phyloP scores from a whole-genome alignment of 1,139 yeast species.

The Nakaseomyces sp. region DNA sequence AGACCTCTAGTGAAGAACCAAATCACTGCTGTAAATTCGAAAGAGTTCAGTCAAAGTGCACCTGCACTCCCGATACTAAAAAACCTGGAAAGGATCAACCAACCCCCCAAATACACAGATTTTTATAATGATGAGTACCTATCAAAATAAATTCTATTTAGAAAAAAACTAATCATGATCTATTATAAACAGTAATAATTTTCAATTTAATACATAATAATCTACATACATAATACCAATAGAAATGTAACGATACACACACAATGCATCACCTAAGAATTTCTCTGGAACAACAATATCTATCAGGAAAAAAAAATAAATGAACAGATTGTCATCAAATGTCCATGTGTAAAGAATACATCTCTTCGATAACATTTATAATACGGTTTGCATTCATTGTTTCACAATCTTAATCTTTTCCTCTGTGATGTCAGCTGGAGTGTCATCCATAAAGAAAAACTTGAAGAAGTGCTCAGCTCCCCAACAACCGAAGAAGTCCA shows the following conservation, averaged over 20 bases:
- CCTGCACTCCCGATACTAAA: conserved; percentile 48
- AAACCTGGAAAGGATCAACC: conserved; percentile 51
- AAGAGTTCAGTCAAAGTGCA: conserved; percentile 23
- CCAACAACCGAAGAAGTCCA: conserved; percentile 75
- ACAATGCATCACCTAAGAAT: neutral
- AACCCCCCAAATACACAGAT: conserved; percentile 25
- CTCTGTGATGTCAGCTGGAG: conserved; percentile 81
- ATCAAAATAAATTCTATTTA: neutral
- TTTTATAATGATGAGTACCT: conserved; percentile 11
- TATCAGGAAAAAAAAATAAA: neutral
- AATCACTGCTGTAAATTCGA: conserved; percentile 28
- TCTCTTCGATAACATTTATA: too few species aligned
- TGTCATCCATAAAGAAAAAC: conserved; percentile 78
- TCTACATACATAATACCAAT: conserved; percentile 1
- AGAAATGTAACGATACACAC: neutral
- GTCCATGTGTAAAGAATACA: neutral
- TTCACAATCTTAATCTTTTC: conserved; percentile 16
- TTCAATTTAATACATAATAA: neutral
- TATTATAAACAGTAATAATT: neutral
- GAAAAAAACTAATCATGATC: too few species aligned
- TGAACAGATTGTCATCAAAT: neutral
- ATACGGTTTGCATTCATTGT: too few species aligned
- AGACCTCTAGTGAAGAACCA: conserved; percentile 50
- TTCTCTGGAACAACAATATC: neutral
- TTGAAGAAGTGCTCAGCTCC: conserved; percentile 74